These are phyloP conservation scores for Omphalea diandra DNA, from an alignment of 441 rosid species.

Conservation along the genomic window DNA sequence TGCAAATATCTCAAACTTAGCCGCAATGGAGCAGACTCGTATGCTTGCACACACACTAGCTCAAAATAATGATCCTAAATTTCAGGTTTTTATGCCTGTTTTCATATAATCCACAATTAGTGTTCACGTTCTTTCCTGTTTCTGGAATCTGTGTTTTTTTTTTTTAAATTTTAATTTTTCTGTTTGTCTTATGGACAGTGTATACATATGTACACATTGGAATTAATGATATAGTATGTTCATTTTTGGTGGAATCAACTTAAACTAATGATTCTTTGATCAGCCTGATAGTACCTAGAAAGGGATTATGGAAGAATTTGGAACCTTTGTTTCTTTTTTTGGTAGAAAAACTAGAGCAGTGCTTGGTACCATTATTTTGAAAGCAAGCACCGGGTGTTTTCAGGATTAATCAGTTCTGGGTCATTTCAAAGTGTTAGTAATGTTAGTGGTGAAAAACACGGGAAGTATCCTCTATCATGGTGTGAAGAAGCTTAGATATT, in stretches of 20 bases:
- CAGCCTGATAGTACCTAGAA: neutral
- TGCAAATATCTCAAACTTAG: constrained; percentile 52
- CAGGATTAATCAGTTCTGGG: neutral
- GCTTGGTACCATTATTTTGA: neutral
- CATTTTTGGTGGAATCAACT: neutral
- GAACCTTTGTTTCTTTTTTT: neutral
- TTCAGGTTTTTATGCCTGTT: constrained; percentile 61
- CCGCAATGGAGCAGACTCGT: constrained; percentile 98
- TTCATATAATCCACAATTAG: constrained; percentile 8
- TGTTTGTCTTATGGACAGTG: neutral
- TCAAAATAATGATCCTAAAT: constrained; percentile 87
- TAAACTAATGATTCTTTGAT: neutral
- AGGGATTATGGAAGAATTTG: neutral
- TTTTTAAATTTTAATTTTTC: too few species aligned
- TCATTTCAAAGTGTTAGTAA: neutral
- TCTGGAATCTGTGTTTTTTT: neutral
- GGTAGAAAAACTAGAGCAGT: neutral
- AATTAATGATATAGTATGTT: neutral
- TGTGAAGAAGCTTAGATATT: neutral
- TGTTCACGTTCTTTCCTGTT: constrained; percentile 19
- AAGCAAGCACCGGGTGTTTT: neutral
- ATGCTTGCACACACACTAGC: constrained; percentile 92
- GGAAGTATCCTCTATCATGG: neutral
- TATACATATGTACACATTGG: neutral
- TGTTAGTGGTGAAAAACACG: neutral